A percentile compares a stretch with the other conserved stretches of the same genome.
phyloP scores from a whole-genome alignment of 2,329 filamentous ascomycete genomes.

The Venturia aucupariae region DNA sequence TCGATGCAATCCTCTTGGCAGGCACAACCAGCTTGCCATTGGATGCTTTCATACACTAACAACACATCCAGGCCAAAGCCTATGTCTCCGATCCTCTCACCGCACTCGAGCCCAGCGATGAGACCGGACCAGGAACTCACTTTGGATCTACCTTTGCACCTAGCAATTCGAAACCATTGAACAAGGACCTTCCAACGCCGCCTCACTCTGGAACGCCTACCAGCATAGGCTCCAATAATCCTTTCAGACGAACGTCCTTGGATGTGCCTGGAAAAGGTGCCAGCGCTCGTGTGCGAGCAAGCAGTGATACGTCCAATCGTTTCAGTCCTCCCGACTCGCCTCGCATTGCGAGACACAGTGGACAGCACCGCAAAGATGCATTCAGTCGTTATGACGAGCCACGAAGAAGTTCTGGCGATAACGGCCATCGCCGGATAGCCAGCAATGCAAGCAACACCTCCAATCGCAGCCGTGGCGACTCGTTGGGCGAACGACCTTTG shows the following conservation, averaged over 20 bases:
- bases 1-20: neutral
- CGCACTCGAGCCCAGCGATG: slow-evolving; percentile 57
- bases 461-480: slow-evolving; percentile 21
- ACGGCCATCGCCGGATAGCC: neutral
- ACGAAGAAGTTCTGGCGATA: neutral
- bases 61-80: slow-evolving; percentile 46
- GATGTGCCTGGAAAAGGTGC: neutral
- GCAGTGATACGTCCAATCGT: slow-evolving; percentile 3
- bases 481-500: slow-evolving; percentile 42
- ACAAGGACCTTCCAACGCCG: slow-evolving; percentile 12
- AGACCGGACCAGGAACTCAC: slow-evolving; percentile 55
- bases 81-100: slow-evolving; percentile 62
- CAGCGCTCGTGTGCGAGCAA: neutral
- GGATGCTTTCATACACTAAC: slow-evolving; percentile 1
- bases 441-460: neutral
- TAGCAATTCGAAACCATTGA: slow-evolving; percentile 19
- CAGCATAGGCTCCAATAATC: slow-evolving; percentile 31
- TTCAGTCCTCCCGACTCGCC: neutral
- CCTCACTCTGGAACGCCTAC: neutral
- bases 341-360: neutral
- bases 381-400: neutral
- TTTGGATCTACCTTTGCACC: slow-evolving; percentile 40
- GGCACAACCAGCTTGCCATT: neutral
- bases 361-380: slow-evolving; percentile 3
- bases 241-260: slow-evolving; percentile 27